phyloP scores from a whole-genome alignment of 371 early-diverging fungal genomes.

The Mucor lusitanicus region DNA sequence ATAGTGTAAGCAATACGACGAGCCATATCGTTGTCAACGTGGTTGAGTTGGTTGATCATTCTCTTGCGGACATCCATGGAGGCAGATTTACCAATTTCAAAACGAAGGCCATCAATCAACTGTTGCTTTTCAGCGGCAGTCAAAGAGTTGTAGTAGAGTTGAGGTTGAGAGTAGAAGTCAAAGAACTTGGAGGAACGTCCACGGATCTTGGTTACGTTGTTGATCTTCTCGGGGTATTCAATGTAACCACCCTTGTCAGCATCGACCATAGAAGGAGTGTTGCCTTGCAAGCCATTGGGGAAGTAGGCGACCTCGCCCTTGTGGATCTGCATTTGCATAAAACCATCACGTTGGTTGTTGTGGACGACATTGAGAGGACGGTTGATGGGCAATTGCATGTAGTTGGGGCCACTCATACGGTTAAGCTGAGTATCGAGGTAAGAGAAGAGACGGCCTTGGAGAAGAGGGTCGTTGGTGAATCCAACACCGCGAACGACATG shows the following conservation, averaged over 20 bases:
- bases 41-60: conserved; percentile 40
- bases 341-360: conserved; percentile 61
- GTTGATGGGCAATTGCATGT: conserved; percentile 57
- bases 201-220: conserved; percentile 25
- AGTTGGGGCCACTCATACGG: conserved; percentile 53
- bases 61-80: conserved; percentile 33
- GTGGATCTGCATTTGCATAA: conserved; percentile 25
- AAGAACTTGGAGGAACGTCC: conserved; percentile 33
- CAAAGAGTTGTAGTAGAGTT: conserved; percentile 46
- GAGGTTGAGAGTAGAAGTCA: conserved; percentile 49
- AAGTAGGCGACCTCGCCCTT: conserved; percentile 36
- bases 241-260: conserved; percentile 33
- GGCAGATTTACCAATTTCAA: conserved; percentile 45
- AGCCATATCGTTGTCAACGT: conserved; percentile 46
- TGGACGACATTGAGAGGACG: conserved; percentile 37
- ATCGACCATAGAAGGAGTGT: conserved; percentile 29
- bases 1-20: conserved; percentile 39
- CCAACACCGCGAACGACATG: conserved; percentile 55
- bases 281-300: conserved; percentile 34
- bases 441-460: conserved; percentile 58
- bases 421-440: conserved; percentile 60
- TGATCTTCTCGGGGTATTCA: conserved; percentile 33
- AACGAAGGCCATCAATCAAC: conserved; percentile 39
- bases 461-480: conserved; percentile 51
- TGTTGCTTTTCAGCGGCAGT: conserved; percentile 46